Evolutionary conservation across 305 asterid species (phyloP), one percentile per base, ranked within the genome.

Genomic region (Striga hermonthica): DNA sequence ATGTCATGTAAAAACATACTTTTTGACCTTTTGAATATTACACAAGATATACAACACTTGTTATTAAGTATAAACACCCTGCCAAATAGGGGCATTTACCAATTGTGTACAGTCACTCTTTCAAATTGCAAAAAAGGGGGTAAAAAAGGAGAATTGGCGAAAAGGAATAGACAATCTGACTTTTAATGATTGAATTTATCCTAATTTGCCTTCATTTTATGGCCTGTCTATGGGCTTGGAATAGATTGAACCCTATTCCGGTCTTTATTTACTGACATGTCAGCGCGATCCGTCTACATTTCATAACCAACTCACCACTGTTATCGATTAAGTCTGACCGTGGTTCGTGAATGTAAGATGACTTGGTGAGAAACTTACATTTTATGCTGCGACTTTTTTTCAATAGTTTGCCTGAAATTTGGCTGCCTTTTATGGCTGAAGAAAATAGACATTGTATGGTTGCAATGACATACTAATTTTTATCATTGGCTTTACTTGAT

Each of bases 1-100:
- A 53, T 72, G 75, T 65, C 60, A 41, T 79, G 84, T 82, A 79
- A 66, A 74, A 49, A 62, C 65, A 65, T 64, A 71, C 65, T 6
- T 31, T 67, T 31, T 67, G 57, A 57, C 65, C 50, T 74, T 72
- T 70, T 39, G 28, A 78, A 74, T 69, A 55, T 54, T 69, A 69
- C 69, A 45, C 40, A 68, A 64, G 38, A 55, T 67, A 60, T 57
- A 68, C 57, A 22, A 54, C 43, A 69, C 12, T 53, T 72, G 66
- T 48, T 74, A 48, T 16, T 60, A 38, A 44, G 7, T 50, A 53
- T 41, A 28, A 63, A 36, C 35, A 49, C 41, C 57, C 60, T 67
- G 37, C 68, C 71, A 39, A 57, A 10, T 53, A 12, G 43, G 70
- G 60, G 57, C 35, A 53, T 72, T 64, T 22, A 22, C 31, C 31